A percentile compares a stretch with the other conserved stretches of the same genome.
Conservation (phyloP, 1,139 yeast genomes). For the Sporopachydermia cereana region DNA sequence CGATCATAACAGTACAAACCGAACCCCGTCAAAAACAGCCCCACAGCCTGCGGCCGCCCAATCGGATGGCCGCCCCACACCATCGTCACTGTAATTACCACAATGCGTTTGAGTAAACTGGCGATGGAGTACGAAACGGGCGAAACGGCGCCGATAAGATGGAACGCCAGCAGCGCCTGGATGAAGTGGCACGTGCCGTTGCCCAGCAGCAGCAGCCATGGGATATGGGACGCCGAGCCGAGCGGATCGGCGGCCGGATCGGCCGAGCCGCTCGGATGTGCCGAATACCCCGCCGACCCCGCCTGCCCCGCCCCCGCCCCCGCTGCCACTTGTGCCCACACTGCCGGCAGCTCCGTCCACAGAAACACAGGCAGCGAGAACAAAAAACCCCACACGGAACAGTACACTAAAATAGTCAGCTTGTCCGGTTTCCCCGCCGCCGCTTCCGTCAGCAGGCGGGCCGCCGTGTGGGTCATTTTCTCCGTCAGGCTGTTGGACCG, state of each 20-base stretch:
- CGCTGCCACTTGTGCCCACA: conserved; percentile 2
- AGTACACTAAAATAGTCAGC: conserved; percentile 52
- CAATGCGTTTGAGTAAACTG: conserved; percentile 43
- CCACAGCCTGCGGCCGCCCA: neutral
- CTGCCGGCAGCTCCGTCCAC: conserved; percentile 34
- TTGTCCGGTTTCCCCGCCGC: conserved; percentile 36
- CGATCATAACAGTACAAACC: conserved; percentile 5
- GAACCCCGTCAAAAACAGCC: neutral
- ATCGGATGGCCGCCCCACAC: conserved; percentile 28
- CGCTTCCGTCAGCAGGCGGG: neutral
- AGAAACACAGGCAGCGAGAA: conserved; percentile 52
- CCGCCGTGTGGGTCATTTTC: conserved; percentile 1
- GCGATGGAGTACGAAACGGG: conserved; percentile 52
- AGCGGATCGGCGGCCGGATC: too few species aligned
- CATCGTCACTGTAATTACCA: conserved; percentile 5
- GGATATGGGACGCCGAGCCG: too few species aligned
- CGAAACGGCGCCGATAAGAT: conserved; percentile 40
- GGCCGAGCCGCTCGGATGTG: too few species aligned
- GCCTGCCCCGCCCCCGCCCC: too few species aligned
- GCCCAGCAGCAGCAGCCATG: conserved; percentile 25
- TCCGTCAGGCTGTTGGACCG: neutral
- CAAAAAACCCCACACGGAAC: conserved; percentile 52
- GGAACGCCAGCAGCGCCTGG: conserved; percentile 47
- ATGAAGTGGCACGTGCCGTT: conserved; percentile 43
- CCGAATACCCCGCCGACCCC: too few species aligned